Evolutionary conservation across 331 rosid genomes (phyloP).

Genomic region (Arachis monticola): DNA sequence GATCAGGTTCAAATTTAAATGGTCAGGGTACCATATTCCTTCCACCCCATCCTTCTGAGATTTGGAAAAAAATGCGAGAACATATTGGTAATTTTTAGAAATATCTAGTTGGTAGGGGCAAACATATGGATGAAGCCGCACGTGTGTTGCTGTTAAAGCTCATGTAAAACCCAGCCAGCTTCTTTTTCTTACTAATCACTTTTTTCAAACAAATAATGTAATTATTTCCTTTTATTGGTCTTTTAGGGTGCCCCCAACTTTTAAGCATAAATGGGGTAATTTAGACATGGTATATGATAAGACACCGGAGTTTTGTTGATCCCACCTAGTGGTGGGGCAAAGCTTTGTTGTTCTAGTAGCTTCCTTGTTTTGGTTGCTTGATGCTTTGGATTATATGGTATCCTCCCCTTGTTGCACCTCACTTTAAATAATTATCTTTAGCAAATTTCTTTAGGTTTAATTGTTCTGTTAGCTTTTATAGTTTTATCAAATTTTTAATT

Average conservation of each 20-base stretch:
- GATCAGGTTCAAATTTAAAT: conserved; percentile 10
- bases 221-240: not conserved
- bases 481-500: no score
- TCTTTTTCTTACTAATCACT: conserved; percentile 1
- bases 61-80: not conserved
- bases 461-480: no score
- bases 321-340: no score
- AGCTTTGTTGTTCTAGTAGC: no score
- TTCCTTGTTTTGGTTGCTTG: not conserved
- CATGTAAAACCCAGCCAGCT: not conserved
- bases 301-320: no score
- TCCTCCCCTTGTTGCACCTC: conserved; percentile 3
- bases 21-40: not conserved
- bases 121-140: conserved; percentile 23
- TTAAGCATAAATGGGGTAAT: no score
- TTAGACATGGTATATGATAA: no score
- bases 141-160: conserved; percentile 4
- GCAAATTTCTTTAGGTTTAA: no score
- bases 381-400: conserved; percentile 21
- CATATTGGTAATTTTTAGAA: conserved; percentile 1
- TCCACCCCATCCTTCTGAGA: not conserved
- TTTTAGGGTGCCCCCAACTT: not conserved
- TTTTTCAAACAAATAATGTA: not conserved
- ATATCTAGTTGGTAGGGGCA: conserved; percentile 10
- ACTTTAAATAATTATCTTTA: not conserved